Evolutionary conservation across 2,329 filamentous ascomycete species (phyloP).

Genomic region (Cercospora zeina): DNA sequence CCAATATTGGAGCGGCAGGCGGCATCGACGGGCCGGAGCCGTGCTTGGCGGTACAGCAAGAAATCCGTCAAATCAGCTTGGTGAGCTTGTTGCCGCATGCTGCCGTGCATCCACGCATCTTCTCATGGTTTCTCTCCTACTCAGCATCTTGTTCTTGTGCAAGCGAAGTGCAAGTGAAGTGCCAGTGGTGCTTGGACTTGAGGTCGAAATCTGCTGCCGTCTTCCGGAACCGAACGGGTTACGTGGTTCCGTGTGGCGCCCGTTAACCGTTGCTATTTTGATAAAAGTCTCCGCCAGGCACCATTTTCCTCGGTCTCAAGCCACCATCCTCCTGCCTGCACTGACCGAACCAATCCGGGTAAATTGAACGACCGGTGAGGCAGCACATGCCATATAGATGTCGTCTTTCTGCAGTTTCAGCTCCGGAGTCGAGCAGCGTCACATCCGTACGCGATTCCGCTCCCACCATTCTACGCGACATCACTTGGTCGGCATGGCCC

Average conservation of each 20-base stretch:
- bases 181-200: neutral
- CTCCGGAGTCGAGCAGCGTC: neutral
- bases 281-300: neutral
- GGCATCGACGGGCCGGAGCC: neutral
- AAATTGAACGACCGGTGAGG: neutral
- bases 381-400: neutral
- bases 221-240: conserved; percentile 2
- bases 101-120: too few relatives aligned
- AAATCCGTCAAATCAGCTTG: too few relatives aligned
- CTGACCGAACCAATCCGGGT: neutral
- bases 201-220: neutral
- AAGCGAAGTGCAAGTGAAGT: neutral
- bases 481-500: neutral
- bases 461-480: neutral
- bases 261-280: neutral
- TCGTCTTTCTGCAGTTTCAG: neutral
- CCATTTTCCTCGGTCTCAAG: conserved; percentile 3
- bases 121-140: neutral
- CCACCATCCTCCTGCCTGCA: conserved; percentile 5
- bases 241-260: neutral
- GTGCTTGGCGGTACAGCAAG: neutral
- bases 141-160: neutral
- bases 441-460: conserved; percentile 1
- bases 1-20: neutral
- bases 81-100: too few relatives aligned